Evolutionary conservation across 768 basidiomycete species (phyloP), one percentile per base, ranked within the genome.

Genomic region (Tulasnella sp.): DNA sequence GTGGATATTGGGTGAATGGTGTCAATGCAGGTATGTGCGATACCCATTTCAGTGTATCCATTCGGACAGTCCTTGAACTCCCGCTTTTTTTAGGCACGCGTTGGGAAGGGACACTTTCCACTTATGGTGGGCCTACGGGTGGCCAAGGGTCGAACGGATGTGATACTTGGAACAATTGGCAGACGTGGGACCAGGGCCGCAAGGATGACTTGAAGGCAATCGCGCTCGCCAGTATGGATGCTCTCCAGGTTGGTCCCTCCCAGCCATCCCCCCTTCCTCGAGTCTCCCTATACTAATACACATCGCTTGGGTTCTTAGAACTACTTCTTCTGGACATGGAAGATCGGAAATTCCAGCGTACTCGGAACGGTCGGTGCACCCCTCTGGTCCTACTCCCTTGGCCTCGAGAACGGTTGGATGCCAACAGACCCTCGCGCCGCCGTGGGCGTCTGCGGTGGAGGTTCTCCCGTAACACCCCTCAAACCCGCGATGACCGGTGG

Each of bases 271-370:
- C 34, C 34, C 34, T 38, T 38, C 34, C 34, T 38, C 15, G n/a
- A n/a, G n/a, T n/a, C n/a, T n/a, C n/a, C n/a, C n/a, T n/a, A n/a
- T n/a, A n/a, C n/a, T n/a, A n/a, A n/a, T n/a, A n/a, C n/a, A n/a
- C n/a, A n/a, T n/a, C n/a, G n/a, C n/a, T n/a, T n/a, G n/a, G n/a
- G n/a, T 42, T 52, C 50, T 29, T 69, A 93, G 84, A 84, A 97
- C 69, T 96, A 83, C 76, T 97, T 96, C 80, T 98, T 96, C 79
- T 98, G 95, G 95, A 94, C 89, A 1, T 97, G 91, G 92, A 94
- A 92, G 71, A 91, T 98, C 63, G 94, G 91, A 59, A 83, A 86
- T 67, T 90, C 91, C 8, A 79, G 80, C 17, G 70, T 71, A 3
- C 76, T 78, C 24, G 88, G 88, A 30, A 80, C 76, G 47, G 80